Evolutionary conservation across 805 yeast species (phyloP), one percentile per base, ranked within the genome.

Genomic region (Millerago galiae): DNA sequence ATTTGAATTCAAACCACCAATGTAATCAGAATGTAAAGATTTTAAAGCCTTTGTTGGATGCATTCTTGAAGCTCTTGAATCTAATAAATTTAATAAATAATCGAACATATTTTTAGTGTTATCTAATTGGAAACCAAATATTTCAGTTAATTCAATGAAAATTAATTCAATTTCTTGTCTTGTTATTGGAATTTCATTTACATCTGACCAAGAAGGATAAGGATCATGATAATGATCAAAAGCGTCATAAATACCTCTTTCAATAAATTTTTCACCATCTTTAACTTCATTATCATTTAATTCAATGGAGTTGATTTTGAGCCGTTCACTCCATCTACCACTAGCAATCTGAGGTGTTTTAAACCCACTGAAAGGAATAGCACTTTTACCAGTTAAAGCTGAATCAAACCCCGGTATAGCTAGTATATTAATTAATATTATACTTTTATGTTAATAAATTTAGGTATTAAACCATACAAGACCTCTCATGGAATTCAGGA

Each of bases 281-380:
- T 46, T 17, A 2, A 46, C 47, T 10, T 51, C 55, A 21, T 52
- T 16, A 3, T 52, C 53, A 17, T 54, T 51, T 18, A 32, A 52
- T 53, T 27, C 58, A 24, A 54, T 62, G 11, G 70, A 65, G 28
- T 61, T 40, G 21, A 53, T 50, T 34, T 61, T 66, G 35, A 66
- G 48, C 41, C 51, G 42, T 26, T 71, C 71, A 40, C 63, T 65
- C 74, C 76, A 70, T 35, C 74, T 83, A 7, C 87, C 89, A 62
- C 85, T 86, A 2, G 95, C 85, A 59, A 87, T 77, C 58, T 86
- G 87, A 38, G 95, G 95, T 52, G 88, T 85, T 66, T 88, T 95
- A 91, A 89, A 88, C 34, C 96, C 96, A 47, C 96, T 95, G 55
- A 85, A 88, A 0, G 95, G 93, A 65, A 77, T 74, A 8, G 79